Evolutionary conservation across 2,329 filamentous ascomycete genomes (phyloP), one percentile per base, ranked within the genome.

Genomic region (Fusarium temperatum): DNA sequence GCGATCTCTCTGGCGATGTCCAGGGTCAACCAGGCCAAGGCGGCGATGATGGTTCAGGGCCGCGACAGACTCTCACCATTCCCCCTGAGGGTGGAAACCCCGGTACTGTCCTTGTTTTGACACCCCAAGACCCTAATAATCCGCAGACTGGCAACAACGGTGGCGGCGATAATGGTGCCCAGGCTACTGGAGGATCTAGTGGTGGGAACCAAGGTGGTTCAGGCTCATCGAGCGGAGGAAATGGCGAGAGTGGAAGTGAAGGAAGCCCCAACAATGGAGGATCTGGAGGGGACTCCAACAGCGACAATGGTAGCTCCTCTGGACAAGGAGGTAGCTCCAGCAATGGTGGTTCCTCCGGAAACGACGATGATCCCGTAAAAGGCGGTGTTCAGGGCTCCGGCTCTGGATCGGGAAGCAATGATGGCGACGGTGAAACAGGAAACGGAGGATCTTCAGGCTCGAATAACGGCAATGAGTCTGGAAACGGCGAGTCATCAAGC

Each of bases 71-170:
- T 0, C 28, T 74, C 6, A 74, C 72, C 0, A 60, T 74, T 3
- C 72, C 72, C 4, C 68, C 72, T 0, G 68, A 75, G 18, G 69
- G 55, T 0, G 72, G 68, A 2, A 70, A 66, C 11, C 56, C 53
- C 4, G 72, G 72, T 3, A 74, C 72, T 6, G 68, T 75, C 1
- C 38, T 74, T 39, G 50, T 75, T 6, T 10, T 74, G 17, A 73
- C 48, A 1, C 64, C 64, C 2, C 56, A 58, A 0, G 24, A 26
- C 5, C 22, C 39, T 10, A 45, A 20, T 12, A 39, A 62, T 4
- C 20, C 24, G 12, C 38, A 59, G 17, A 53, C 59, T 13, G 30
- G 44, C 3, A 22, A 42, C 8, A 30, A 18, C n/a, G 35, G 36
- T 12, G 18, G 38, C 4, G 32, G 13, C 5, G 44, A 45, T 17